Percentiles rank a stretch among this genome's conserved stretches.
These are phyloP conservation scores for Cutaneotrichosporon sp. DNA, from an alignment of 1,284 basidiomycete genomes.

Conservation along the genomic window DNA sequence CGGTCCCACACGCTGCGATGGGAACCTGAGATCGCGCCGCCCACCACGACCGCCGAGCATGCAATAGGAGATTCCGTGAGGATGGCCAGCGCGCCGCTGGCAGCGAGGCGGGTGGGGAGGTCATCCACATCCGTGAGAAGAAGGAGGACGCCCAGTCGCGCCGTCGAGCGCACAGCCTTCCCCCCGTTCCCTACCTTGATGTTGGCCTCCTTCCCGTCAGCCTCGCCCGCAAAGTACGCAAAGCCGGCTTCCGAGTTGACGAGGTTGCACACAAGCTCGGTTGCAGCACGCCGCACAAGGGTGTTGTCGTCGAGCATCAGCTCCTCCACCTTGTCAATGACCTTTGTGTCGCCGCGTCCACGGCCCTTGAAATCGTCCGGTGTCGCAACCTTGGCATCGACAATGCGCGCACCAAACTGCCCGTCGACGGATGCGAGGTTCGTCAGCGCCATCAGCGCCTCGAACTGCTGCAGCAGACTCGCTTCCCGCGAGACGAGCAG, in stretches of 20 bases:
- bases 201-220: conserved; percentile 26
- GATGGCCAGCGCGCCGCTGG: conserved; percentile 79
- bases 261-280: conserved; percentile 92
- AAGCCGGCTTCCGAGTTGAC: conserved; percentile 72
- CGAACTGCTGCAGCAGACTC: conserved; percentile 78
- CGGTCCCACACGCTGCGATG: conserved; percentile 61
- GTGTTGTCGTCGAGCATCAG: conserved; percentile 77
- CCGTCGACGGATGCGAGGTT: conserved; percentile 81
- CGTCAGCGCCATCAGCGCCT: conserved; percentile 91
- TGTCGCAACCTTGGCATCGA: conserved; percentile 34
- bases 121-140: conserved; percentile 83
- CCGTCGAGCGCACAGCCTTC: conserved; percentile 54
- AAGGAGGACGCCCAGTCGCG: conserved; percentile 75
- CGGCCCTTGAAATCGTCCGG: conserved; percentile 12
- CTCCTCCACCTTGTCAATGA: conserved; percentile 69
- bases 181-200: conserved; percentile 19
- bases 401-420: conserved; percentile 64
- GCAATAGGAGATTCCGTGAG: conserved; percentile 64
- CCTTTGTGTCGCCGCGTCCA: conserved; percentile 14
- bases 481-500: conserved; percentile 69
- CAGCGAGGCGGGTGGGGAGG: conserved; percentile 73
- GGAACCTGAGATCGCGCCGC: conserved; percentile 35
- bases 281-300: conserved; percentile 79
- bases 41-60: conserved; percentile 59
- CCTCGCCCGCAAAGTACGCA: conserved; percentile 54